phyloP scores from a whole-genome alignment of 2,329 filamentous ascomycete species.

The Phyllosticta ampelicida region DNA sequence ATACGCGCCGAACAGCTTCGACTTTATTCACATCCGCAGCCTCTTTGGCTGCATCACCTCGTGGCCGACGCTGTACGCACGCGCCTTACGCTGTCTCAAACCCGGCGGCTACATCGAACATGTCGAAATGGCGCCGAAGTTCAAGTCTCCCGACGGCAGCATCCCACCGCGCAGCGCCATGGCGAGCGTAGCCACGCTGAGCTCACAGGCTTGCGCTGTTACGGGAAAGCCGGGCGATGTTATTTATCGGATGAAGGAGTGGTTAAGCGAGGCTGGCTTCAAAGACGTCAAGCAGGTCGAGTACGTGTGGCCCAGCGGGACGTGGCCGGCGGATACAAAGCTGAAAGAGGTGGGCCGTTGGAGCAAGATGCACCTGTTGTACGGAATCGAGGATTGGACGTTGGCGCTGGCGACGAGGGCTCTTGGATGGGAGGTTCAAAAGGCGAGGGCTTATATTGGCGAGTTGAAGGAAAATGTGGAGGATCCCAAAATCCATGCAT shows the following conservation, averaged over 20 bases:
- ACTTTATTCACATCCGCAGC: conserved; percentile 32
- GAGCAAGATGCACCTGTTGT: conserved; percentile 22
- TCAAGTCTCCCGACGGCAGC: conserved; percentile 17
- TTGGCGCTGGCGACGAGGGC: conserved; percentile 22
- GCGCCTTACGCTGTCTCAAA: conserved; percentile 15
- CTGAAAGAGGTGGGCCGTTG: conserved; percentile 27
- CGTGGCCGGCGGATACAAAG: conserved; percentile 21
- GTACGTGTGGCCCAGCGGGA: conserved; percentile 23
- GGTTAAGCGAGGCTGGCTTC: conserved; percentile 44
- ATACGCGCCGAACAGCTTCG: conserved; percentile 30
- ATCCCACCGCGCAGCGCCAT: conserved; percentile 17
- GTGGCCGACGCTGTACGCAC: conserved; percentile 17
- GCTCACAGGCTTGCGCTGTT: conserved; percentile 15
- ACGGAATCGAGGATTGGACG: conserved; percentile 29
- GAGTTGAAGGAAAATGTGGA: background rate
- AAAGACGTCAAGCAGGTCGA: conserved; percentile 39
- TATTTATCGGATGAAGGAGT: conserved; percentile 28
- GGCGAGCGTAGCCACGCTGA: conserved; percentile 16
- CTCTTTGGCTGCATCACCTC: conserved; percentile 17
- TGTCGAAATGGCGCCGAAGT: conserved; percentile 17
- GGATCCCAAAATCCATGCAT: conserved; percentile 2
- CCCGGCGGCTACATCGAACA: conserved; percentile 21
- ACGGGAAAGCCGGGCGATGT: conserved; percentile 27
- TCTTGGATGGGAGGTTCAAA: conserved; percentile 7
- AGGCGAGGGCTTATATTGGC: conserved; percentile 10